Percentiles rank a stretch among this genome's conserved stretches.
Conservation (phyloP, 1,284 basidiomycete genomes). For the Abortiporus biennis region DNA sequence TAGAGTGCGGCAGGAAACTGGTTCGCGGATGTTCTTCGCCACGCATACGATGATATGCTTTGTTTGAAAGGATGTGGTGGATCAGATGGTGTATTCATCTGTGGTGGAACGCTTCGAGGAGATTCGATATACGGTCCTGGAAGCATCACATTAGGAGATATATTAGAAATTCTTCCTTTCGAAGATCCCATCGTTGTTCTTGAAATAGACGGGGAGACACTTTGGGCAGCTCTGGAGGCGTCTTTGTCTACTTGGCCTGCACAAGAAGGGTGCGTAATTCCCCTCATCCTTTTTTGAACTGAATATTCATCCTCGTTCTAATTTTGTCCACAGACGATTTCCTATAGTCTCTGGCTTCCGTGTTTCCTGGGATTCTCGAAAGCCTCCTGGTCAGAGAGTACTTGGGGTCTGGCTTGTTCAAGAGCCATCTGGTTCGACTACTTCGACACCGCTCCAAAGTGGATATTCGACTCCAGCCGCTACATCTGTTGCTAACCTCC, state of each 20-base stretch:
- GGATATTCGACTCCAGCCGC: constrained; percentile 32
- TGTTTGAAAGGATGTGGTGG: constrained; percentile 55
- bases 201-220: constrained; percentile 74
- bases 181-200: constrained; percentile 83
- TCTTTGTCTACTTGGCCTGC: constrained; percentile 79
- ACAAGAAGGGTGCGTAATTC: constrained; percentile 73
- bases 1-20: constrained; percentile 84
- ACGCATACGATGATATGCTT: constrained; percentile 81
- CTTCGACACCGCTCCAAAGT: constrained; percentile 24
- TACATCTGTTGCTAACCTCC: constrained; percentile 20
- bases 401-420: constrained; percentile 64
- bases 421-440: constrained; percentile 37
- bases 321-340: constrained; percentile 64
- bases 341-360: constrained; percentile 85
- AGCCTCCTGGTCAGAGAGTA: constrained; percentile 65
- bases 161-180: constrained; percentile 86
- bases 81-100: constrained; percentile 76
- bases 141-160: constrained; percentile 74
- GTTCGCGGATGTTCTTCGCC: constrained; percentile 83
- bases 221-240: constrained; percentile 81
- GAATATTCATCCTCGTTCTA: neutral
- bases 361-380: constrained; percentile 82
- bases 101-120: constrained; percentile 83
- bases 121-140: constrained; percentile 85
- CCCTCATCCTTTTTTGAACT: neutral